phyloP scores from a whole-genome alignment of 352 stramenopile genomes.

The Pilasporangium apinafurcum region DNA sequence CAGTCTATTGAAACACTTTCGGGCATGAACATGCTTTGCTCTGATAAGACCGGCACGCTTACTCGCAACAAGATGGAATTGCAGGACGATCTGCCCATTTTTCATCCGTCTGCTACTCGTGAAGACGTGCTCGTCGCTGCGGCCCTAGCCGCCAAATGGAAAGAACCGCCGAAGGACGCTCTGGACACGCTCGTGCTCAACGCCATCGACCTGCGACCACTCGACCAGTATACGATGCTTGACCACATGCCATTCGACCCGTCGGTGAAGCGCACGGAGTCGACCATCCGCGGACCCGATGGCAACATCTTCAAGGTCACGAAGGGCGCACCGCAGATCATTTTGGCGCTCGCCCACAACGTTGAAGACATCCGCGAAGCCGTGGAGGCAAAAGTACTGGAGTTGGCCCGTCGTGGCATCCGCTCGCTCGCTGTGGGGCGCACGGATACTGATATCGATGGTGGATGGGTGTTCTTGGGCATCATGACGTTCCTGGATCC shows the following conservation, averaged over 20 bases:
- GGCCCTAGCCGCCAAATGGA: constrained; percentile 92
- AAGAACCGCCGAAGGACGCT: constrained; percentile 90
- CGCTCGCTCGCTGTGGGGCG: constrained; percentile 86
- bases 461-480: constrained; percentile 90
- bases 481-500: constrained; percentile 96
- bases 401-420: constrained; percentile 85
- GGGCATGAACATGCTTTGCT: constrained; percentile 92
- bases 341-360: constrained; percentile 80
- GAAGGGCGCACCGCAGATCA: constrained; percentile 93
- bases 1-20: constrained; percentile 91
- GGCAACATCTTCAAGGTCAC: constrained; percentile 89
- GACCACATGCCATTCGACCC: constrained; percentile 82
- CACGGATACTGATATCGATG: constrained; percentile 60
- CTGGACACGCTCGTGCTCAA: constrained; percentile 91
- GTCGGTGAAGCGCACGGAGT: constrained; percentile 91
- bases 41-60: constrained; percentile 95
- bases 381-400: constrained; percentile 85
- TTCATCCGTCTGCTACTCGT: constrained; percentile 65
- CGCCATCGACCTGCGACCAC: constrained; percentile 72
- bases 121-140: constrained; percentile 89
- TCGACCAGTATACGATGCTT: constrained; percentile 82
- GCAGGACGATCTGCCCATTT: constrained; percentile 89
- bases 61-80: constrained; percentile 94
- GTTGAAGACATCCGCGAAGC: constrained; percentile 71
- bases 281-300: constrained; percentile 70